Conservation (phyloP, 495 filamentous ascomycete genomes). For the Chlorociboria aeruginascens region DNA sequence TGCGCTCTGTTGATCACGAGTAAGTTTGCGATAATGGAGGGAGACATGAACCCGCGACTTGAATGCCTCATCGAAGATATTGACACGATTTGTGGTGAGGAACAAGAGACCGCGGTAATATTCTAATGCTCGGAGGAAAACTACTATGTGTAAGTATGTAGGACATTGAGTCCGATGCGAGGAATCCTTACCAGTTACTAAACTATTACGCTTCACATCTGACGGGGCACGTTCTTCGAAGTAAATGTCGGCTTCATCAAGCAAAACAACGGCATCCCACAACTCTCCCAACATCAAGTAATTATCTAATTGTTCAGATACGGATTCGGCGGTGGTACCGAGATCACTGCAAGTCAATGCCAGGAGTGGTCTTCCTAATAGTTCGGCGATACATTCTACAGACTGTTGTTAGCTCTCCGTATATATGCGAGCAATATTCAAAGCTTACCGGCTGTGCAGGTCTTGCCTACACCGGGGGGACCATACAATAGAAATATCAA, state of each 20-base stretch:
- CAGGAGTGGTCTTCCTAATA: neutral
- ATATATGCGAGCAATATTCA: neutral
- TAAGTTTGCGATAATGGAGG: neutral
- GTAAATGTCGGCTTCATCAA: neutral
- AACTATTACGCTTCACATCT: neutral
- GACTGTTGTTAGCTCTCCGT: neutral
- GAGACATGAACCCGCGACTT: constrained; percentile 3
- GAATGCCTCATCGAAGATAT: constrained; percentile 21
- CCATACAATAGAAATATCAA: constrained; percentile 19
- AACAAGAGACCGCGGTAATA: constrained; percentile 19
- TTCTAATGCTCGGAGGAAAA: constrained; percentile 14
- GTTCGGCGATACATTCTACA: neutral
- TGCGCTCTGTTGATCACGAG: neutral
- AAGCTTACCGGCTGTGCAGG: neutral
- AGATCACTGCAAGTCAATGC: neutral
- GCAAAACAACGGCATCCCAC: neutral
- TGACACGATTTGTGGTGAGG: constrained; percentile 21
- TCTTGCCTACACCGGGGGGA: neutral
- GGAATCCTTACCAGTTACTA: neutral
- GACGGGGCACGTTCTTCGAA: neutral
- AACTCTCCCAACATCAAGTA: neutral
- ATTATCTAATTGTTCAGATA: neutral
- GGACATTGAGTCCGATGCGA: neutral
- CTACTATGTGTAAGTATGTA: no score
- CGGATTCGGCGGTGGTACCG: neutral